phyloP scores from a whole-genome alignment of 345 rosid species.

The Salix caprea region DNA sequence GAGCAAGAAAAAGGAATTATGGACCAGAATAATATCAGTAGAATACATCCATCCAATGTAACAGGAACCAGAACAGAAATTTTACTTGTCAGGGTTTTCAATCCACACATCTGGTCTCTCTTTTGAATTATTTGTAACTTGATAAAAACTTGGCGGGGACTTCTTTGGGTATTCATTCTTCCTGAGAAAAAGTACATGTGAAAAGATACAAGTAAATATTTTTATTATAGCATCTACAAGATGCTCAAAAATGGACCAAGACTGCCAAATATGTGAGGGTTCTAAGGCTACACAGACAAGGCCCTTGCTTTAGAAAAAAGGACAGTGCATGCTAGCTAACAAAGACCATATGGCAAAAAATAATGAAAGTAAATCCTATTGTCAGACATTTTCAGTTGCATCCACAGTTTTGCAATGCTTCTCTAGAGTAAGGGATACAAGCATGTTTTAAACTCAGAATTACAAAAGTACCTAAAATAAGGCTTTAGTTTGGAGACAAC shows the following conservation, averaged over 20 bases:
- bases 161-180: conserved; percentile 82
- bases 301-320: background rate
- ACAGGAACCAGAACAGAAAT: conserved; percentile 8
- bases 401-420: too few species aligned
- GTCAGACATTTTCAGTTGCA: background rate
- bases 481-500: conserved; percentile 85
- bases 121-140: conserved; percentile 76
- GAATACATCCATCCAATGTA: conserved; percentile 11
- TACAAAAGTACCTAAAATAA: conserved; percentile 57
- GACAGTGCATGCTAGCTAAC: background rate
- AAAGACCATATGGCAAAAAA: background rate
- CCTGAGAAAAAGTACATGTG: conserved; percentile 36
- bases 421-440: too few species aligned
- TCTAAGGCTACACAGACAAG: background rate
- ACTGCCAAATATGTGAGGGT: background rate
- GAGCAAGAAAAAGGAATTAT: conserved; percentile 9
- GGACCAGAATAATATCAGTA: background rate
- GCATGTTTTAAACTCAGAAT: background rate
- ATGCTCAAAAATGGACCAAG: background rate
- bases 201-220: conserved; percentile 9
- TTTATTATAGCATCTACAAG: background rate
- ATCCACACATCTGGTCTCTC: conserved; percentile 99
- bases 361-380: background rate
- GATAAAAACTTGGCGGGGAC: conserved; percentile 78
- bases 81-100: conserved; percentile 93